These are phyloP conservation scores for Stephanodiscus minutulus DNA, from an alignment of 108 stramenopile genomes.

Conservation along the genomic window DNA sequence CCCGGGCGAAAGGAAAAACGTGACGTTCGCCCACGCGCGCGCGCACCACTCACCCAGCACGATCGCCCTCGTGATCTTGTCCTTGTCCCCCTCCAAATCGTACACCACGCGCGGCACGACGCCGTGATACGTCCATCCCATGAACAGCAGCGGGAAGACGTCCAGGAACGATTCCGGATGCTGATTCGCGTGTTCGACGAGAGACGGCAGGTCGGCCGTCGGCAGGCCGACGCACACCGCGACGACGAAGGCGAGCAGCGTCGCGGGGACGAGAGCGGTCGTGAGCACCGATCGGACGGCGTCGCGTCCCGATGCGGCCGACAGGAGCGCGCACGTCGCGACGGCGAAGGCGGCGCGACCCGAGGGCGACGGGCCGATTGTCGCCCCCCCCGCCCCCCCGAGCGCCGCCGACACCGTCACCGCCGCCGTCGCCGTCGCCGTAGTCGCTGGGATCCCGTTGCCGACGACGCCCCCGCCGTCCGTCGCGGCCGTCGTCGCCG, in stretches of 20 bases:
- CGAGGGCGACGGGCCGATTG: not conserved
- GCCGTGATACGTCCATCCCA: slow-evolving; percentile 87
- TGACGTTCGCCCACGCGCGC: not conserved
- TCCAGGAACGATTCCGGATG: slow-evolving; percentile 68
- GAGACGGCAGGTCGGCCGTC: slow-evolving; percentile 57
- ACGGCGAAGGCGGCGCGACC: slow-evolving; percentile 56
- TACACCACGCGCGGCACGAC: slow-evolving; percentile 84
- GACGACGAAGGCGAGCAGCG: slow-evolving; percentile 57
- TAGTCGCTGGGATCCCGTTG: not conserved
- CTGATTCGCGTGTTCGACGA: slow-evolving; percentile 57
- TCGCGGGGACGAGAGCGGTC: slow-evolving; percentile 61
- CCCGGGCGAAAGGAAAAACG: not conserved
- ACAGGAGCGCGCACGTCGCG: slow-evolving; percentile 21
- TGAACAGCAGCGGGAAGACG: slow-evolving; percentile 80
- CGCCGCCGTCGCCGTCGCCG: not conserved
- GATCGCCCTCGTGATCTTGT: slow-evolving; percentile 76
- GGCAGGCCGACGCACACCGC: slow-evolving; percentile 59
- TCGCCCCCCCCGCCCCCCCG: too few species aligned
- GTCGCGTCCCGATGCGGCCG: slow-evolving; percentile 39
- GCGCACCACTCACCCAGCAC: slow-evolving; percentile 19
- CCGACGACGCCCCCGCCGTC: slow-evolving; percentile 11
- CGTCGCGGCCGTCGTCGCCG: slow-evolving; percentile 4
- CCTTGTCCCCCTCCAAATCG: slow-evolving; percentile 77
- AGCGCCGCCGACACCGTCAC: too few species aligned
- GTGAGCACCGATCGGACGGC: slow-evolving; percentile 55